These are phyloP conservation scores for Sisymbrium altissimum DNA, from an alignment of 345 rosid species.

Conservation along the genomic window DNA sequence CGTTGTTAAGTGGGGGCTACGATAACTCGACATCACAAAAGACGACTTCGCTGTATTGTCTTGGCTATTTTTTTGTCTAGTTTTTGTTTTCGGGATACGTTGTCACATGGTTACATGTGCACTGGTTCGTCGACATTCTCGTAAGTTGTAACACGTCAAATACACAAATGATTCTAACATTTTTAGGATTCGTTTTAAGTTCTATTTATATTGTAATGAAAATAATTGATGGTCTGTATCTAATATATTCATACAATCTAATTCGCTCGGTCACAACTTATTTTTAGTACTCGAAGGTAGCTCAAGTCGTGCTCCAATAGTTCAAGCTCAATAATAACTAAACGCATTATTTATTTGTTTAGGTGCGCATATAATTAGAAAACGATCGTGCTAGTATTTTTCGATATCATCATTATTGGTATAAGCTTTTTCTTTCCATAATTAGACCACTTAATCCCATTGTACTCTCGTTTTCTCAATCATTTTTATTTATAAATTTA, in stretches of 20 bases:
- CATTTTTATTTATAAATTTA: background rate
- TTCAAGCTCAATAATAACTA: background rate
- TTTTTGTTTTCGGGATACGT: constrained; percentile 7
- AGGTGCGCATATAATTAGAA: background rate
- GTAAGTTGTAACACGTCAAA: constrained; percentile 16
- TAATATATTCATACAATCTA: background rate
- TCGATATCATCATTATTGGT: constrained; percentile 13
- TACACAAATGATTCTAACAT: background rate
- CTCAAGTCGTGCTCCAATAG: constrained; percentile 10
- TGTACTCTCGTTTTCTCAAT: background rate
- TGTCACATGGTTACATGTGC: constrained; percentile 37
- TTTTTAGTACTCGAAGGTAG: background rate
- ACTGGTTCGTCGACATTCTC: constrained; percentile 27
- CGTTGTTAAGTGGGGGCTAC: constrained; percentile 26
- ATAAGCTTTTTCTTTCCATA: constrained; percentile 19
- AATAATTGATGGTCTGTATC: background rate
- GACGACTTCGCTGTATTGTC: constrained; percentile 30
- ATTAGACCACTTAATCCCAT: constrained; percentile 19
- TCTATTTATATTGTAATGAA: background rate
- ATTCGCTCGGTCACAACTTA: background rate
- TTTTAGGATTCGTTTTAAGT: background rate
- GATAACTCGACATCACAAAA: constrained; percentile 17
- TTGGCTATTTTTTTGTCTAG: constrained; percentile 12
- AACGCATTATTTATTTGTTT: background rate
- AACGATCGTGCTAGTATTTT: constrained; percentile 17